Percentiles rank a stretch among this genome's conserved stretches.
Conservation (phyloP, 2,329 filamentous ascomycete genomes). For the Scedosporium boydii region DNA sequence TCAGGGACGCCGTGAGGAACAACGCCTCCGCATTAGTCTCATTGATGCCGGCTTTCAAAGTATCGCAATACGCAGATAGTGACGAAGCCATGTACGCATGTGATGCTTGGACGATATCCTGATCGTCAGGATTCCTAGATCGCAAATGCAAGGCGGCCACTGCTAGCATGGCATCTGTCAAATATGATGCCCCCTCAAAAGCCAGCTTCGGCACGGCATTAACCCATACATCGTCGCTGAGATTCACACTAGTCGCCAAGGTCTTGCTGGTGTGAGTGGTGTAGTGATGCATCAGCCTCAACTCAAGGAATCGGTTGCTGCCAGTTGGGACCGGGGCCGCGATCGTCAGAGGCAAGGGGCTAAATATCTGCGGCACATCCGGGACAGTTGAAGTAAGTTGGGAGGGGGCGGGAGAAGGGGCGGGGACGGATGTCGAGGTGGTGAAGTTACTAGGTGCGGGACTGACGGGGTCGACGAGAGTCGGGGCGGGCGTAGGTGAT, state of each 20-base stretch:
- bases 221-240: conserved; percentile 49
- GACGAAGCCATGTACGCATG: conserved; percentile 58
- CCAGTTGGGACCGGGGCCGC: conserved; percentile 22
- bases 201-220: conserved; percentile 51
- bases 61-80: conserved; percentile 48
- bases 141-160: conserved; percentile 55
- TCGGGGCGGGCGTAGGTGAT: conserved; percentile 15
- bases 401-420: conserved; percentile 4
- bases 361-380: conserved; percentile 2
- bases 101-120: conserved; percentile 49
- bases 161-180: conserved; percentile 55
- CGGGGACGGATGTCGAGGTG: conserved; percentile 15
- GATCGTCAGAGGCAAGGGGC: conserved; percentile 14
- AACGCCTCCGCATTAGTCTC: conserved; percentile 51
- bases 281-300: conserved; percentile 56
- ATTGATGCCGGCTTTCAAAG: conserved; percentile 46
- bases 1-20: conserved; percentile 52
- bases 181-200: conserved; percentile 46
- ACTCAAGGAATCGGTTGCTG: conserved; percentile 41
- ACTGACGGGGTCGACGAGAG: conserved; percentile 13
- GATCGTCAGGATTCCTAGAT: conserved; percentile 46
- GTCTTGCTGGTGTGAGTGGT: conserved; percentile 52
- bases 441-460: conserved; percentile 8
- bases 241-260: conserved; percentile 41
- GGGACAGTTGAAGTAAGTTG: background rate